These are phyloP conservation scores for Pulveroboletus sp. DNA, from an alignment of 768 basidiomycete genomes.

Conservation along the genomic window DNA sequence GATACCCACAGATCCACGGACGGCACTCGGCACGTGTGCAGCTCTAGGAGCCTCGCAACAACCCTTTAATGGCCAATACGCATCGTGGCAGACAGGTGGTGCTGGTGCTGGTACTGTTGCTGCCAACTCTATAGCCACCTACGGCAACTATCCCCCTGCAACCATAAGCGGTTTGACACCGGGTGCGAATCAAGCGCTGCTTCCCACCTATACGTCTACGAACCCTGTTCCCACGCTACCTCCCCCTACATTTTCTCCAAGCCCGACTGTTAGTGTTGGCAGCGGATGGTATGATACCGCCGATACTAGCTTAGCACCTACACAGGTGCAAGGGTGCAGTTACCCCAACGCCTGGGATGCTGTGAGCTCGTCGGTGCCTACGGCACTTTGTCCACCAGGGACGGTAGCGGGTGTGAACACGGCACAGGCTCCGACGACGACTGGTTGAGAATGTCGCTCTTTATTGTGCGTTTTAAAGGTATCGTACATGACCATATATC, in stretches of 20 bases:
- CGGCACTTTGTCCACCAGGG: slow-evolving; percentile 36
- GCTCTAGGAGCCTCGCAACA: slow-evolving; percentile 42
- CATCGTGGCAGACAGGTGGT: slow-evolving; percentile 67
- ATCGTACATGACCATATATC: background rate
- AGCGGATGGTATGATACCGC: slow-evolving; percentile 54
- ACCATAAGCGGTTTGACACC: slow-evolving; percentile 42
- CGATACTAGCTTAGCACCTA: slow-evolving; percentile 51
- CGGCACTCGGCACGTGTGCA: slow-evolving; percentile 59
- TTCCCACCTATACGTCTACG: slow-evolving; percentile 66
- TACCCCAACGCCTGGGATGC: slow-evolving; percentile 67
- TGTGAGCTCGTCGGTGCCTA: slow-evolving; percentile 43
- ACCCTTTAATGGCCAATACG: slow-evolving; percentile 50
- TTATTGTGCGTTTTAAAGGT: background rate
- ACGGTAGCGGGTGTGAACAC: slow-evolving; percentile 1
- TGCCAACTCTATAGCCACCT: slow-evolving; percentile 37
- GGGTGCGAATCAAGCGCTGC: slow-evolving; percentile 30
- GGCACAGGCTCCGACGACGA: slow-evolving; percentile 3
- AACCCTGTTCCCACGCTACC: slow-evolving; percentile 54
- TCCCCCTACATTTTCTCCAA: slow-evolving; percentile 47
- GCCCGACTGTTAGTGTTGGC: slow-evolving; percentile 38
- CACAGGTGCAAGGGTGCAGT: slow-evolving; percentile 55
- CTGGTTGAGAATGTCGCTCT: background rate
- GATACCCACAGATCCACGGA: slow-evolving; percentile 71
- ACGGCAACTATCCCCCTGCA: slow-evolving; percentile 51
- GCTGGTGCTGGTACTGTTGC: slow-evolving; percentile 47